Evolutionary conservation across 2,329 filamentous ascomycete genomes (phyloP), one percentile per base, ranked within the genome.

Genomic region (Verticillium klebahnii): DNA sequence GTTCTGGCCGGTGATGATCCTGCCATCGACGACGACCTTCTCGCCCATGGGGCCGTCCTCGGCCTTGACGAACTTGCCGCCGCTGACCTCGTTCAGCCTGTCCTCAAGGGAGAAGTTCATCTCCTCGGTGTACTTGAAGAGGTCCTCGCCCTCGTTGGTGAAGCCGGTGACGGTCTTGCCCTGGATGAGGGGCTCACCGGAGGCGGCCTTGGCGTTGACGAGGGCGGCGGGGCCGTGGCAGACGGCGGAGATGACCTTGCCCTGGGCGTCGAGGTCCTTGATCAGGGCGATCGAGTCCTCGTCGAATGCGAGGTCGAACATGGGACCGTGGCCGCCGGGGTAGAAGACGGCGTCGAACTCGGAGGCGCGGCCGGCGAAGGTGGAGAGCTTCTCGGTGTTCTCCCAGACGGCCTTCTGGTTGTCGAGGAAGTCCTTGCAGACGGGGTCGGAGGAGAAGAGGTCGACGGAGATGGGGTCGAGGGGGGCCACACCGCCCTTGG

Each of bases 201-300:
- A 76, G 5, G 74, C 65, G 23, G 80, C 69, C 68, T 80, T 83
- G 39, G 84, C 87, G 66, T 87, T 81, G 57, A 82, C 78, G 17
- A 91, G 77, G 14, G 82, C 89, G 3, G 83, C 84, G 2, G 88
- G 86, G 6, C 87, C 89, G 74, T 91, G 89, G 78, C 89, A 91
- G 56, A 91, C 87, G 3, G 88, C 85, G 0, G 85, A 77, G 15
- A 91, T 82, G 60, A 86, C 78, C 78, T 90, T 90, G 65, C 81
- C 83, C 3, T 81, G 79, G 45, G 77, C 75, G 68, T 80, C 83
- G 71, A 91, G 90, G 71, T 89, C 85, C 63, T 78, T 75, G 68
- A 88, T 85, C 39, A 91, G 75, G 64, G 81, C 75, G 66, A 86
- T 82, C 31, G 83, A 87, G n/a, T 78, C 77, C 23, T 75, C 65